A percentile compares a stretch with the other conserved stretches of the same genome.
Conservation (phyloP, 2,329 filamentous ascomycete genomes). For the Talaromyces sp. region DNA sequence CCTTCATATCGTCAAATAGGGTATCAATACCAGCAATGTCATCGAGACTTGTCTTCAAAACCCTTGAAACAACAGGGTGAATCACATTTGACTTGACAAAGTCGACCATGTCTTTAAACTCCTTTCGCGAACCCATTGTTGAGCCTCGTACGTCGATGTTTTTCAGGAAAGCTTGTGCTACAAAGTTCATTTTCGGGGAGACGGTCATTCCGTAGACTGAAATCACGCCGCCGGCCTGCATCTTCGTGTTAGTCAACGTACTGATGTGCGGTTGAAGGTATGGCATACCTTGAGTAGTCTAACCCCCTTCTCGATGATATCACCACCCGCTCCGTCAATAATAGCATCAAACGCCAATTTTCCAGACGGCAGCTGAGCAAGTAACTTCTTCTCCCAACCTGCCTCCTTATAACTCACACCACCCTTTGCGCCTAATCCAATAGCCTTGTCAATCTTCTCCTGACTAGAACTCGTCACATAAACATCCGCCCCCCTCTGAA, state of each 20-base stretch:
- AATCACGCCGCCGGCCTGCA: slow-evolving; percentile 71
- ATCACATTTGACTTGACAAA: slow-evolving; percentile 75
- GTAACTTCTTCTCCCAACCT: slow-evolving; percentile 77
- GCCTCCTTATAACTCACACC: slow-evolving; percentile 79
- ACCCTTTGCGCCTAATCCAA: slow-evolving; percentile 68
- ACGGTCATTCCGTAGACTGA: slow-evolving; percentile 89
- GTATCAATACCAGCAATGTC: slow-evolving; percentile 75
- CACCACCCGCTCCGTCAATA: slow-evolving; percentile 85
- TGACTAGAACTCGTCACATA: slow-evolving; percentile 74
- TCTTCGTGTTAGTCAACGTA: neutral
- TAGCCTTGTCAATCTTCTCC: slow-evolving; percentile 71
- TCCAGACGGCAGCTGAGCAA: slow-evolving; percentile 55
- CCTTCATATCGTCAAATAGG: slow-evolving; percentile 84
- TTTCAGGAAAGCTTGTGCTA: slow-evolving; percentile 77
- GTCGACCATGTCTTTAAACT: slow-evolving; percentile 85
- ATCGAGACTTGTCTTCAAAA: slow-evolving; percentile 65
- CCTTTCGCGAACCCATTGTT: slow-evolving; percentile 86
- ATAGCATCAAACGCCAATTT: slow-evolving; percentile 74
- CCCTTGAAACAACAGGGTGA: slow-evolving; percentile 71
- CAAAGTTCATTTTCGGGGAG: slow-evolving; percentile 77
- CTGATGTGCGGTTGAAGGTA: neutral
- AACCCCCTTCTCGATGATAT: slow-evolving; percentile 67
- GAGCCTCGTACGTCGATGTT: slow-evolving; percentile 83
- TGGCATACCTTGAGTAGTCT: slow-evolving; percentile 63
- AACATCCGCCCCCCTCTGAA: slow-evolving; percentile 70